Conservation (phyloP, 2,329 filamentous ascomycete genomes). For the Alternaria sp. region DNA sequence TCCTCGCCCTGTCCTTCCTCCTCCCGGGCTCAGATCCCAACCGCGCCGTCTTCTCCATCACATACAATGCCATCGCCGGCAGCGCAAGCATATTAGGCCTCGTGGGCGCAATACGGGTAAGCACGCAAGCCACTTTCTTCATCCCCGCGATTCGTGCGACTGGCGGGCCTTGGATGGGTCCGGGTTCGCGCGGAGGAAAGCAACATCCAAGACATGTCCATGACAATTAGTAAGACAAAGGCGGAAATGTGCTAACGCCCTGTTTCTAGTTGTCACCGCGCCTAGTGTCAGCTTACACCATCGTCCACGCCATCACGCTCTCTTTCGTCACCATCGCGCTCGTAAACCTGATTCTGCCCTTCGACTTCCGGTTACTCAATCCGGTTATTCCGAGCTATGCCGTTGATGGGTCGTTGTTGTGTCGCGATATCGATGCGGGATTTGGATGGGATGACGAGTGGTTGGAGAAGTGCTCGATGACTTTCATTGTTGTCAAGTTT, state of each 20-base stretch:
- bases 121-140: slow-evolving; percentile 9
- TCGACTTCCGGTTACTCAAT: slow-evolving; percentile 22
- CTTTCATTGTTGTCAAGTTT: slow-evolving; percentile 31
- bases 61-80: slow-evolving; percentile 51
- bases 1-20: slow-evolving; percentile 32
- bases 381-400: slow-evolving; percentile 30
- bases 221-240: not conserved
- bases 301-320: slow-evolving; percentile 34
- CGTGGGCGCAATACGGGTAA: slow-evolving; percentile 53
- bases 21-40: slow-evolving; percentile 34
- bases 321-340: slow-evolving; percentile 36
- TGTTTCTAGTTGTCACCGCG: slow-evolving; percentile 26
- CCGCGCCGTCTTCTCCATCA: slow-evolving; percentile 39
- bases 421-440: slow-evolving; percentile 33
- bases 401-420: slow-evolving; percentile 31
- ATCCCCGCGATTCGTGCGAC: not conserved
- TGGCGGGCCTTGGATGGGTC: not conserved
- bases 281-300: slow-evolving; percentile 35
- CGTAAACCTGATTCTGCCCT: slow-evolving; percentile 31
- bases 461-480: slow-evolving; percentile 35
- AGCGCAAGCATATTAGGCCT: slow-evolving; percentile 51
- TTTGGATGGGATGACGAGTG: slow-evolving; percentile 39
- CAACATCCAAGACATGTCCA: not conserved
- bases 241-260: slow-evolving; percentile 16
- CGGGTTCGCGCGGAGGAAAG: not conserved